Evolutionary conservation across 768 basidiomycete genomes (phyloP).

Genomic region (Porpolomopsis calyptriformis): DNA sequence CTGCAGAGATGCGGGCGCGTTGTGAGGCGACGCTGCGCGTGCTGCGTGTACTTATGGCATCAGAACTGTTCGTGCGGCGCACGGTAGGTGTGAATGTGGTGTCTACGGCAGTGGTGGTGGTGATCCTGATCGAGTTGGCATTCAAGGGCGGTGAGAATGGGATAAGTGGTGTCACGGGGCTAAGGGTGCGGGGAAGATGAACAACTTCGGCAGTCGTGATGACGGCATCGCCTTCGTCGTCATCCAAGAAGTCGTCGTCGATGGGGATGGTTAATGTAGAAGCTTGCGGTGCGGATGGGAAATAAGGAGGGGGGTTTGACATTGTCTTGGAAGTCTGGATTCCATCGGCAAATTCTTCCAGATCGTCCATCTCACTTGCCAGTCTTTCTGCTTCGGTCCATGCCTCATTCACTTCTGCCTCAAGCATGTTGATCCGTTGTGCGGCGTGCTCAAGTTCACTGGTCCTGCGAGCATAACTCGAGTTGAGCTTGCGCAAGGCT

Average conservation of each 20-base stretch:
- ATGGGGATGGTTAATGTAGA: background rate
- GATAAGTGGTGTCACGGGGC: background rate
- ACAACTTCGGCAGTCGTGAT: conserved; percentile 41
- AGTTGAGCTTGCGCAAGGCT: conserved; percentile 70
- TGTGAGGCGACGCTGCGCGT: conserved; percentile 12
- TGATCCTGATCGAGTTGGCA: too few relatives aligned
- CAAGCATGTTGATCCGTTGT: conserved; percentile 40
- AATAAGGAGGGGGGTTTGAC: background rate
- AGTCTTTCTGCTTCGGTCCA: conserved; percentile 71
- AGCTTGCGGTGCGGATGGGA: too few relatives aligned
- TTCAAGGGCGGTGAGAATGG: too few relatives aligned
- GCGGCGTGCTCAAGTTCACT: conserved; percentile 42
- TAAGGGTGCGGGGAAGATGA: conserved; percentile 16
- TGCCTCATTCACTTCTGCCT: conserved; percentile 68
- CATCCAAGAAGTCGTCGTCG: conserved; percentile 12
- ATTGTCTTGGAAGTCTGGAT: conserved; percentile 21
- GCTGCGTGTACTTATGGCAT: conserved; percentile 27
- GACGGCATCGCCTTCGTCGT: conserved; percentile 23
- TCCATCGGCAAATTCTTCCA: conserved; percentile 28
- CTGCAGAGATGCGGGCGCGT: conserved; percentile 38
- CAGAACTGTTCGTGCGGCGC: conserved; percentile 25
- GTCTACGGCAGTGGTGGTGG: background rate
- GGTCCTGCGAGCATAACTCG: conserved; percentile 56
- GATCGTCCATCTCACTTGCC: conserved; percentile 60
- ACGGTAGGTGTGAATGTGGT: conserved; percentile 27